Base-by-base conservation (phyloP, 2,329 filamentous ascomycete genomes). In the Fusarium sp. region DNA sequence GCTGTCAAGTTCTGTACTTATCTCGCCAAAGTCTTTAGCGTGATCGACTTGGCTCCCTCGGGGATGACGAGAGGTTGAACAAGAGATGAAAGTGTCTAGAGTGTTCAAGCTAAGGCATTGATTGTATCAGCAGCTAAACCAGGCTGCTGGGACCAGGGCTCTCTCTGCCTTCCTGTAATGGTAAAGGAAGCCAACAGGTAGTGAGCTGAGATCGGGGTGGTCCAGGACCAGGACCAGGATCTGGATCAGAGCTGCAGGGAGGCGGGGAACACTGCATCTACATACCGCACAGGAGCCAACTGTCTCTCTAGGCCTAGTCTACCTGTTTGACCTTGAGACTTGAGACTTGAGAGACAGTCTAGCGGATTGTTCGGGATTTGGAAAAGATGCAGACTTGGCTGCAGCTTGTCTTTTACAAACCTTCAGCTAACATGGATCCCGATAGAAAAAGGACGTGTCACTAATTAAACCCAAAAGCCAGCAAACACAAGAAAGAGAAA, bases 191-290 rank as follows among this genome's bases (percentile, higher is more conserved):
- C 51, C 32, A 55, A 41, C 48, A 28, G 47, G 34, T 40, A 30
- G 57, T 40, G 42, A 71, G 68, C 68, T 70, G 68, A 68, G 43
- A 42, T 51, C 55, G 51, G 67, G 43, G 67, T 49, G 21, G n/a
- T 11, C 45, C 28, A 51, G 48, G 49, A 4, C 12, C 43, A 47
- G 23, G 43, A 9, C 8, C 28, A 49, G 37, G 42, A 42, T 34
- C 37, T 48, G 48, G 68, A 54, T 47, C 49, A 50, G 41, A 51
- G 27, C 57, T 69, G 67, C 66, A 70, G 59, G 68, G 68, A 71
- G 68, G 59, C 54, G 67, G 67, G 59, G 59, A 70, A 56, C 49
- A 63, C 46, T 27, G 37, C 55, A 62, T 60, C 42, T 42, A 30
- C 55, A 55, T 60, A 41, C 47, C 45, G 11, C 23, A 40, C 43